A percentile compares a stretch with the other conserved stretches of the same genome.
Conservation (phyloP, 2,329 filamentous ascomycete species). For the Diaporthe batatas region DNA sequence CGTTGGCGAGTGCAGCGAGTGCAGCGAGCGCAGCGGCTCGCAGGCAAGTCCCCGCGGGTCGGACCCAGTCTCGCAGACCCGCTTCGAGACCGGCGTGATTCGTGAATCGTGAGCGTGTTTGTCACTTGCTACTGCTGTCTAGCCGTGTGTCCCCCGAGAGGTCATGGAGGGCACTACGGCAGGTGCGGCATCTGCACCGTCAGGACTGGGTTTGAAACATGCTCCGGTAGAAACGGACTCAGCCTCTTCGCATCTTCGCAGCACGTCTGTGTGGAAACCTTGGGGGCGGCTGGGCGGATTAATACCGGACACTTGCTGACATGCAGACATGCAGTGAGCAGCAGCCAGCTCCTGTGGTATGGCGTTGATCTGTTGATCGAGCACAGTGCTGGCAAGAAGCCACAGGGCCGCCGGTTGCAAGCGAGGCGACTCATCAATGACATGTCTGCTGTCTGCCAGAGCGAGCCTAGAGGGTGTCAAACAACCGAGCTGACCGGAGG, state of each 20-base stretch:
- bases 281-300: neutral
- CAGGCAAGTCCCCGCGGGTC: slow-evolving; percentile 23
- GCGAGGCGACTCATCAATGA: slow-evolving; percentile 26
- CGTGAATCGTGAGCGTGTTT: slow-evolving; percentile 35
- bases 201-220: slow-evolving; percentile 31
- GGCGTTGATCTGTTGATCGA: slow-evolving; percentile 29
- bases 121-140: slow-evolving; percentile 21
- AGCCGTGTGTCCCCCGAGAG: slow-evolving; percentile 20
- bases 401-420: slow-evolving; percentile 28
- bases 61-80: slow-evolving; percentile 34
- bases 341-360: neutral
- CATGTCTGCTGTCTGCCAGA: slow-evolving; percentile 22
- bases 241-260: slow-evolving; percentile 1
- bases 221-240: slow-evolving; percentile 29
- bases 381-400: slow-evolving; percentile 25
- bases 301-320: slow-evolving; percentile 7
- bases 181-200: slow-evolving; percentile 23
- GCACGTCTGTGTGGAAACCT: slow-evolving; percentile 25
- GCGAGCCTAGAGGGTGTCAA: slow-evolving; percentile 6
- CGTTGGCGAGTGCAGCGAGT: slow-evolving; percentile 16
- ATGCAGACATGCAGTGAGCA: slow-evolving; percentile 26
- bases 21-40: slow-evolving; percentile 31
- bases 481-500: slow-evolving; percentile 28
- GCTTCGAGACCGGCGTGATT: slow-evolving; percentile 32
- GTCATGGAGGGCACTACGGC: slow-evolving; percentile 11